phyloP scores from a whole-genome alignment of 192 early-diverging fungal genomes.

The Pilobolus umbonatus region DNA sequence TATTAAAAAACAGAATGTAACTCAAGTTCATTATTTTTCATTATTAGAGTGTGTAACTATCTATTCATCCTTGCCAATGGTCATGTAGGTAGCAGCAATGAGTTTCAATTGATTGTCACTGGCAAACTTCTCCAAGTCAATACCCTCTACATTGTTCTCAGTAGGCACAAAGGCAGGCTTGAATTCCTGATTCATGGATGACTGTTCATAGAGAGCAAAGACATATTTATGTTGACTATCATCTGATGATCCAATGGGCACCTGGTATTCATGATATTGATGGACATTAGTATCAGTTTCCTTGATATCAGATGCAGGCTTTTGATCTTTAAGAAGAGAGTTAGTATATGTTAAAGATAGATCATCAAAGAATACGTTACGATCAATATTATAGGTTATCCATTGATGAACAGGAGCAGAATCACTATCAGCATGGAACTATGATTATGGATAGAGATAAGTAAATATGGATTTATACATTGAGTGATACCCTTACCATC shows the following conservation, averaged over 20 bases:
- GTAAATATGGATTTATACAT: not conserved
- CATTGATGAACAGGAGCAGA: not conserved
- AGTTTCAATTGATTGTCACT: not conserved
- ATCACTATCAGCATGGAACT: not conserved
- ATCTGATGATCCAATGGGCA: not conserved
- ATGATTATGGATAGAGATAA: not conserved
- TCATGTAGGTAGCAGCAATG: not conserved
- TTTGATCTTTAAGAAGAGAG: not conserved
- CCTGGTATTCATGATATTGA: not conserved
- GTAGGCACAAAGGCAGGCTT: not conserved
- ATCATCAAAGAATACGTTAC: not conserved
- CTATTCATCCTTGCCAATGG: too few relatives aligned
- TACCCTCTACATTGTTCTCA: not conserved
- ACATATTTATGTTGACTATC: not conserved
- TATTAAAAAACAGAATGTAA: too few relatives aligned
- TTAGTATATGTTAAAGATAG: not conserved
- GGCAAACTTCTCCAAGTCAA: slow-evolving; percentile 1
- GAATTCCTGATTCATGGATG: not conserved
- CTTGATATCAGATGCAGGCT: not conserved
- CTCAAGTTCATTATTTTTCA: too few relatives aligned
- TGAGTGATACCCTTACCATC: not conserved
- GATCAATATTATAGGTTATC: not conserved
- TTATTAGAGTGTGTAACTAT: too few relatives aligned
- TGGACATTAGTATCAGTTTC: not conserved
- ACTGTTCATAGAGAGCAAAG: slow-evolving; percentile 7